A percentile compares a stretch with the other conserved stretches of the same genome.
phyloP scores from a whole-genome alignment of 1,139 yeast species.

The Entelexis paramagnoliae region DNA sequence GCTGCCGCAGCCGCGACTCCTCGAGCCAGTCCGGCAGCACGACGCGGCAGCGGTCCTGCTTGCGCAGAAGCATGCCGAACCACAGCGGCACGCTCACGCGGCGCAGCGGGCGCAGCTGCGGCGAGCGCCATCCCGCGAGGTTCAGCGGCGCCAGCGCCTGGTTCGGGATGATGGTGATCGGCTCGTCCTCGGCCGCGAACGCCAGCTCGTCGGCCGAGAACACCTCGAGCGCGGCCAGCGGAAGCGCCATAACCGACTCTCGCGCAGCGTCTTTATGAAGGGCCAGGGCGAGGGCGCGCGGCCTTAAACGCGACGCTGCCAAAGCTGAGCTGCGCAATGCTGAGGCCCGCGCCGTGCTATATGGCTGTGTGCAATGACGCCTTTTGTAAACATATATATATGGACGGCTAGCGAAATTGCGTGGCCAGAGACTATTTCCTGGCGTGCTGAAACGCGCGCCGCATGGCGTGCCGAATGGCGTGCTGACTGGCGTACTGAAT shows the following conservation, averaged over 20 bases:
- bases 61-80: constrained; percentile 74
- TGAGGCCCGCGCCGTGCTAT: no score
- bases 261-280: background rate
- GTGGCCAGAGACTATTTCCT: no score
- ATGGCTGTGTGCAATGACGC: no score
- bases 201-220: constrained; percentile 44
- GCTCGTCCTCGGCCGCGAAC: constrained; percentile 75
- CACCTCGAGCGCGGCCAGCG: constrained; percentile 27
- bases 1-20: constrained; percentile 43
- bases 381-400: no score
- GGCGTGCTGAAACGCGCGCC: no score
- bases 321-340: no score
- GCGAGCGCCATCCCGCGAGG: constrained; percentile 47
- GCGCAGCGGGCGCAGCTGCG: constrained; percentile 55
- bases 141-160: constrained; percentile 55
- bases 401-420: no score
- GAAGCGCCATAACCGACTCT: constrained; percentile 28
- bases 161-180: constrained; percentile 62
- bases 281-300: background rate
- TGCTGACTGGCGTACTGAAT: no score
- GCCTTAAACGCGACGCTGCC: no score
- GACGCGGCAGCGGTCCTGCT: constrained; percentile 76
- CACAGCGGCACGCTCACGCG: constrained; percentile 70
- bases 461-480: no score
- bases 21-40: constrained; percentile 86